phyloP scores from a whole-genome alignment of 225 moss, liverwort and hornwort genomes.

The Asterella californica region DNA sequence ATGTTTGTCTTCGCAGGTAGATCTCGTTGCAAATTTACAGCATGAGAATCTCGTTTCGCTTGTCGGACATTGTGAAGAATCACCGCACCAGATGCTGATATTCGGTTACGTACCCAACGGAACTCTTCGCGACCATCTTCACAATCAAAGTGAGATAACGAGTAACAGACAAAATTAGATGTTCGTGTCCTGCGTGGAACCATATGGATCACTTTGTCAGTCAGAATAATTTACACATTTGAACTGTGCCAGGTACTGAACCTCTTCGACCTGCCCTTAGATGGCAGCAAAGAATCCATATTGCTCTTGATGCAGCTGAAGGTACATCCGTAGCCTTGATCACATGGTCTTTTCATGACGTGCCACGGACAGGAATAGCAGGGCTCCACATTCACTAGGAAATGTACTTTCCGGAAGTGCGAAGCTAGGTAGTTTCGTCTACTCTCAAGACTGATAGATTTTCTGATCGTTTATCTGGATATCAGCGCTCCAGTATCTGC shows the following conservation, averaged over 20 bases:
- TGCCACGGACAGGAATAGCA: background rate
- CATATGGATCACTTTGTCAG: background rate
- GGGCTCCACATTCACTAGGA: background rate
- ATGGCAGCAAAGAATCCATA: slow-evolving; percentile 16
- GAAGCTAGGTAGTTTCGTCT: background rate
- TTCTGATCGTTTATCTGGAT: background rate
- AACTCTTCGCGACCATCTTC: slow-evolving; percentile 9
- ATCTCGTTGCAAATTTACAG: slow-evolving; percentile 6
- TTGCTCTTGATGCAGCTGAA: slow-evolving; percentile 16
- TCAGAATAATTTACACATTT: background rate
- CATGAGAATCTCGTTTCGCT: slow-evolving; percentile 13
- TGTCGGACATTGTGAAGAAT: slow-evolving; percentile 19
- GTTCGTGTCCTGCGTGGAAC: background rate
- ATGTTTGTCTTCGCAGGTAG: slow-evolving; percentile 4
- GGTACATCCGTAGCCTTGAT: background rate
- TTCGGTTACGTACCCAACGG: slow-evolving; percentile 4
- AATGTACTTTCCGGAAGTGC: background rate
- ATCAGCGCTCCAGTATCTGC: slow-evolving; percentile 20
- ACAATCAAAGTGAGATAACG: background rate
- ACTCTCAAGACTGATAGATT: background rate
- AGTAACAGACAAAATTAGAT: background rate
- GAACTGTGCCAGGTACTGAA: slow-evolving; percentile 1
- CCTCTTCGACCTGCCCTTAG: background rate
- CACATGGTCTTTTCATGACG: background rate
- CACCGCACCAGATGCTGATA: slow-evolving; percentile 20